phyloP scores from a whole-genome alignment of 805 yeast genomes.

The Candida parachauliodes region DNA sequence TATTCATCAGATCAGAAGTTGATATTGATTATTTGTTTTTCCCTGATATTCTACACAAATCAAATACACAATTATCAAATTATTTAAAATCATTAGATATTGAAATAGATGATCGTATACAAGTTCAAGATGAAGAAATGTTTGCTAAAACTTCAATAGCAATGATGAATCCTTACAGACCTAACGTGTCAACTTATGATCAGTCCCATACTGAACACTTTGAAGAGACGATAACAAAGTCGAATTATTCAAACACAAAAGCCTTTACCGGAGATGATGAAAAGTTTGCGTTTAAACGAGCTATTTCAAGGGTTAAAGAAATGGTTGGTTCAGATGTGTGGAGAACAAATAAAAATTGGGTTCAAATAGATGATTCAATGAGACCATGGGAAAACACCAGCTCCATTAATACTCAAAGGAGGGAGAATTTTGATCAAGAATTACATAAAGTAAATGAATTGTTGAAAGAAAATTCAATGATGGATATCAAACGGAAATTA shows the following conservation, averaged over 20 bases:
- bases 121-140: slow-evolving; percentile 67
- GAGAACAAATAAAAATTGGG: slow-evolving; percentile 50
- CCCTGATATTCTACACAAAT: slow-evolving; percentile 39
- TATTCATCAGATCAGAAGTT: slow-evolving; percentile 50
- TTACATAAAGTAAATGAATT: slow-evolving; percentile 5
- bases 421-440: background rate
- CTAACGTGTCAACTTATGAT: slow-evolving; percentile 63
- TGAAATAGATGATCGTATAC: slow-evolving; percentile 29
- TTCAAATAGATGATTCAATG: slow-evolving; percentile 47
- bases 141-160: slow-evolving; percentile 61
- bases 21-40: slow-evolving; percentile 56
- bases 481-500: slow-evolving; percentile 9
- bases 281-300: slow-evolving; percentile 94
- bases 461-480: slow-evolving; percentile 7
- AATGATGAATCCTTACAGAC: slow-evolving; percentile 61
- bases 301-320: slow-evolving; percentile 63
- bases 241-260: slow-evolving; percentile 42
- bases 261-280: slow-evolving; percentile 89
- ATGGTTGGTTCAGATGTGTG: slow-evolving; percentile 53
- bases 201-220: slow-evolving; percentile 34
- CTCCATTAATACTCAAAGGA: background rate
- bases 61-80: slow-evolving; percentile 12
- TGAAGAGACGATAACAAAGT: slow-evolving; percentile 1
- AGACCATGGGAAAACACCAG: slow-evolving; percentile 51
- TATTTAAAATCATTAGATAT: slow-evolving; percentile 16